Evolutionary conservation across 1,139 yeast genomes (phyloP).

Genomic region (Debaryomyces psychrophilus): DNA sequence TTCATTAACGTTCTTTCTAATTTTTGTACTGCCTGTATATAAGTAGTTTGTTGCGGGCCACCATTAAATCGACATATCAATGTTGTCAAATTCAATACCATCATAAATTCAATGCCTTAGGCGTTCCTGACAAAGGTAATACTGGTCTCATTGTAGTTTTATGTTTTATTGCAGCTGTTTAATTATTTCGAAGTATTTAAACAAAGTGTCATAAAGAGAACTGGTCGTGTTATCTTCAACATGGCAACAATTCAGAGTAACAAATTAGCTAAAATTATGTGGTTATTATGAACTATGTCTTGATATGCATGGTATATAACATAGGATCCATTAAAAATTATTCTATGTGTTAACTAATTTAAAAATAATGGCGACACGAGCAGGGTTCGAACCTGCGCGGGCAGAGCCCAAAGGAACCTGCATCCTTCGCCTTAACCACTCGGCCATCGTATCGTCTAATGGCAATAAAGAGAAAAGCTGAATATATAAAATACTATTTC

Average conservation of each 20-base stretch:
- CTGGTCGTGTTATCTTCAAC: not conserved
- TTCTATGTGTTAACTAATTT: too few relatives aligned
- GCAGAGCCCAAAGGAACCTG: slow-evolving; percentile 57
- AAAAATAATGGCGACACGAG: slow-evolving; percentile 48
- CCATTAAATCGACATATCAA: not conserved
- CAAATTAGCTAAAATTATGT: not conserved
- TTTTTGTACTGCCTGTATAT: not conserved
- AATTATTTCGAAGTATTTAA: too few relatives aligned
- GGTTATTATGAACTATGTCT: too few relatives aligned
- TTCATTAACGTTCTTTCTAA: not conserved
- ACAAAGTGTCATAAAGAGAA: too few relatives aligned
- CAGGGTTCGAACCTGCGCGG: slow-evolving; percentile 63
- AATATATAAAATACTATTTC: not conserved
- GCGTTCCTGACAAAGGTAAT: too few relatives aligned
- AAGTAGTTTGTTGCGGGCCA: not conserved
- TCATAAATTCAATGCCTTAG: too few relatives aligned
- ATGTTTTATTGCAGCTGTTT: too few relatives aligned
- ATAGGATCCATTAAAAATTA: too few relatives aligned
- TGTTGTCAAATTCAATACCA: too few relatives aligned
- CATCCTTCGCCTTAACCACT: slow-evolving; percentile 60
- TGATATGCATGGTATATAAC: too few relatives aligned
- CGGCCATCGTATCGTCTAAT: slow-evolving; percentile 50
- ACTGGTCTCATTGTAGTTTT: too few relatives aligned
- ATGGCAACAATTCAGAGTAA: not conserved
- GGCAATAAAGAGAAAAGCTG: not conserved